Evolutionary conservation across 2,329 filamentous ascomycete genomes (phyloP), one percentile per base, ranked within the genome.

Genomic region (Penicillium expansum): DNA sequence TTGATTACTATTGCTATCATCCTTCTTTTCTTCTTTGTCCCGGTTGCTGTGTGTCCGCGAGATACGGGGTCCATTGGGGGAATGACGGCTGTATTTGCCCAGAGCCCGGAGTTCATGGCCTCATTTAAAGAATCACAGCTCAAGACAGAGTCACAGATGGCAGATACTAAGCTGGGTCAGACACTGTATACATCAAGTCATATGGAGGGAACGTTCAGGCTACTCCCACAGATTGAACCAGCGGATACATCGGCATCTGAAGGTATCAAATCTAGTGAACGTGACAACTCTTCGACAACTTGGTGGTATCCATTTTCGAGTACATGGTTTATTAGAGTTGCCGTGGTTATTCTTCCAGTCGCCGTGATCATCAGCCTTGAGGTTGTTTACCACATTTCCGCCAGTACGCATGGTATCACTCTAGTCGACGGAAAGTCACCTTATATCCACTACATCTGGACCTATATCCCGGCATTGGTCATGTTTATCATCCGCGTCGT

Each of bases 371-470:
- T 56, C 1, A 22, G 38, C 4, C 47, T 56, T 6, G 53, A 56
- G 27, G 27, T 45, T 37, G 48, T 51, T n/a, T 43, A 51, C 22
- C 47, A 47, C 14, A 56, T 56, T 16, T 56, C 53, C 32, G 4
- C 30, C 4, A 51, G 33, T 24, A 29, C 29, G 2, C 48, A 5
- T 30, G 53, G 53, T 3, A 56, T 56, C 6, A 44, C 44, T 14
- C 18, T 38, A 1, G 39, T 51, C 14, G 53, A 44, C 9, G 48
- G 42, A 3, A 51, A 51, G 22, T 56, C 53, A 38, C 30, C 53
- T 13, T 78, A 59, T 48, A 56, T 49, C 49, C 60, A 63, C 65
- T 62, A 62, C 58, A 51, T 57, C 30, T 66, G 62, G 64, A 51
- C 48, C 14, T 66, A 66, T 29, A 48, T 66, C 18, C 64, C 64